These are phyloP conservation scores for Euclidium syriacum DNA, from an alignment of 345 rosid genomes.

Conservation along the genomic window DNA sequence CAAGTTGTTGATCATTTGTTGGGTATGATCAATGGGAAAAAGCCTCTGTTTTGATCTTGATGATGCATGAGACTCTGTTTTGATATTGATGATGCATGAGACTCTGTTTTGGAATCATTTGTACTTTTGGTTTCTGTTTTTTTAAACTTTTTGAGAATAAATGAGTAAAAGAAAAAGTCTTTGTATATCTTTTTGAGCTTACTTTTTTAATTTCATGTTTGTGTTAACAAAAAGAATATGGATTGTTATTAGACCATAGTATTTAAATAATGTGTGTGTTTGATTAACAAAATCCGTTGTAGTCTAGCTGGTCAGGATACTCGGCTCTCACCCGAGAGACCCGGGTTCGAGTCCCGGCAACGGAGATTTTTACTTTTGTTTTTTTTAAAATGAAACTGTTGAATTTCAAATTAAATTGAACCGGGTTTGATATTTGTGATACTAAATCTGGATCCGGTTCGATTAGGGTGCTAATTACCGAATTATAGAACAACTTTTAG, in stretches of 20 bases:
- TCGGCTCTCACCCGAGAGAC: constrained; percentile 72
- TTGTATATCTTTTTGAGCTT: background rate
- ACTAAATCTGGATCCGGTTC: too few species aligned
- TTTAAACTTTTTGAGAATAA: background rate
- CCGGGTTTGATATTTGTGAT: too few species aligned
- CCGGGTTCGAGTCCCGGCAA: constrained; percentile 81
- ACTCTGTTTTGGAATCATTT: background rate
- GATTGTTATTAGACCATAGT: too few species aligned
- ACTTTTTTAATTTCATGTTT: background rate
- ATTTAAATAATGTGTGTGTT: background rate
- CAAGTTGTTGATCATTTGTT: constrained; percentile 72
- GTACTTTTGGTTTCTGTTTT: background rate
- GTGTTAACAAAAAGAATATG: too few species aligned
- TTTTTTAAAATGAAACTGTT: too few species aligned
- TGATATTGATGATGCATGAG: too few species aligned
- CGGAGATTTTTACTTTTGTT: too few species aligned
- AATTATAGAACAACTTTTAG: too few species aligned
- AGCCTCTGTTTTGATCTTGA: constrained; percentile 52
- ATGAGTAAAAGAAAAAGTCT: background rate
- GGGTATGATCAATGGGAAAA: constrained; percentile 80
- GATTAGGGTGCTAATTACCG: too few species aligned
- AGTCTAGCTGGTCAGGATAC: constrained; percentile 45
- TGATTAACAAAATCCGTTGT: constrained; percentile 1
- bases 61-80: too few species aligned
- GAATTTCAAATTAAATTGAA: too few species aligned